These are phyloP conservation scores for Plectosphaerella cucumerina DNA, from an alignment of 2,329 filamentous ascomycete genomes.

Conservation along the genomic window DNA sequence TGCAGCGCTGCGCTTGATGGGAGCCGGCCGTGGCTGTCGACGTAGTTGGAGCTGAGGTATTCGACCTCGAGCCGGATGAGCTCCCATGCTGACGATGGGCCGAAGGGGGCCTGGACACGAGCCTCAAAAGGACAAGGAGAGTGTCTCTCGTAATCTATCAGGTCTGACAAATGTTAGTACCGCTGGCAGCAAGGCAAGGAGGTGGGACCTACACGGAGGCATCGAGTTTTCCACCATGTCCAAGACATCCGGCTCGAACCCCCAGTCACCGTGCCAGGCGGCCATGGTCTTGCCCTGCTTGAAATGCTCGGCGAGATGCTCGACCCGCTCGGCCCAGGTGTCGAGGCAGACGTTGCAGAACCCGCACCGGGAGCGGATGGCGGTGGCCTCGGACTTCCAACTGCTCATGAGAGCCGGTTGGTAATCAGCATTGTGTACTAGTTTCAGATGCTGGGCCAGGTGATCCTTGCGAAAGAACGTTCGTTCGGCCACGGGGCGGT, in stretches of 20 bases:
- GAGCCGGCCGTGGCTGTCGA: too few species aligned
- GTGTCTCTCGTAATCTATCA: slow-evolving; percentile 32
- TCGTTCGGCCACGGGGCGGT: slow-evolving; percentile 25
- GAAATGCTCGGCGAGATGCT: slow-evolving; percentile 35
- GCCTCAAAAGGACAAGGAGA: slow-evolving; percentile 25
- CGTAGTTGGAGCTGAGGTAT: slow-evolving; percentile 2
- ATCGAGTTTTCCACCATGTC: slow-evolving; percentile 33
- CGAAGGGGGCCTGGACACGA: slow-evolving; percentile 10
- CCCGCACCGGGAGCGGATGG: slow-evolving; percentile 25
- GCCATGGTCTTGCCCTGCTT: slow-evolving; percentile 31
- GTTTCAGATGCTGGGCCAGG: slow-evolving; percentile 28
- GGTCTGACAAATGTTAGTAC: neutral
- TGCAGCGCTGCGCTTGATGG: slow-evolving; percentile 1
- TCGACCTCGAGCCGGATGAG: slow-evolving; percentile 7
- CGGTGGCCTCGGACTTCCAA: slow-evolving; percentile 6
- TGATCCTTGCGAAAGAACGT: slow-evolving; percentile 39
- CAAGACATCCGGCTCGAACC: slow-evolving; percentile 28
- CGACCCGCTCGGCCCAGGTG: slow-evolving; percentile 27
- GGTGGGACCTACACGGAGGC: slow-evolving; percentile 22
- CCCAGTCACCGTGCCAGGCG: slow-evolving; percentile 35
- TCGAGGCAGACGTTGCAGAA: slow-evolving; percentile 29
- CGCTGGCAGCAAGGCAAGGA: neutral
- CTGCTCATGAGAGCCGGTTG: slow-evolving; percentile 6
- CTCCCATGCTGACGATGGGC: slow-evolving; percentile 7
- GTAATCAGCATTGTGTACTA: slow-evolving; percentile 8